Percentiles rank a stretch among this genome's conserved stretches.
phyloP scores from a whole-genome alignment of 1,284 basidiomycete genomes.

The Trametes pubescens region DNA sequence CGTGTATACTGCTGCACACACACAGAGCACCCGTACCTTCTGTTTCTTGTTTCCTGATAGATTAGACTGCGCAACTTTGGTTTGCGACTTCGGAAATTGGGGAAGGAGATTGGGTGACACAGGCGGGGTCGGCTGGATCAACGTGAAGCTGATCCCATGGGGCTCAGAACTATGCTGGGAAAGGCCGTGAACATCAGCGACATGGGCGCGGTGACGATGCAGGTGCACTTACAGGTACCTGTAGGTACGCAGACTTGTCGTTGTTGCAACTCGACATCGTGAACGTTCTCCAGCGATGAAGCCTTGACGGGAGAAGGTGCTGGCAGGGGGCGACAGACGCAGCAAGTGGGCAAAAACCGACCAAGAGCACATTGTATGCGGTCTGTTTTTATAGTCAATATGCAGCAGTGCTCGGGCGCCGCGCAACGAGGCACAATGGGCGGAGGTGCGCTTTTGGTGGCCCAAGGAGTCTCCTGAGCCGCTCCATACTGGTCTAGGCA shows the following conservation, averaged over 20 bases:
- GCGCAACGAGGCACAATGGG: conserved; percentile 17
- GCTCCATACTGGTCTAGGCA: background rate
- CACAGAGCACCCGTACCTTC: conserved; percentile 2
- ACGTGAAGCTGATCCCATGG: conserved; percentile 29
- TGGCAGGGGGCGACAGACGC: background rate
- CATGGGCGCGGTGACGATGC: no score
- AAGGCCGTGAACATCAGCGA: background rate
- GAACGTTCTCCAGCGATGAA: background rate
- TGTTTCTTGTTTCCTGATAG: background rate
- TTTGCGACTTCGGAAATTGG: conserved; percentile 11
- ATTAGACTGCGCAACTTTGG: conserved; percentile 1
- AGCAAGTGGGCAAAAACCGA: background rate
- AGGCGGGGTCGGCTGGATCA: conserved; percentile 24
- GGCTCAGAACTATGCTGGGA: conserved; percentile 21
- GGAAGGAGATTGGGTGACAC: conserved; percentile 16
- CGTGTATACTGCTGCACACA: no score
- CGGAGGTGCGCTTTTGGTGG: background rate
- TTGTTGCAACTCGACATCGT: conserved; percentile 15
- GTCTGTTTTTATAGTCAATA: conserved; percentile 1
- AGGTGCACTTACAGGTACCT: conserved; percentile 6
- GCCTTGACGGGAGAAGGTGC: background rate
- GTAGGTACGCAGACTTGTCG: background rate
- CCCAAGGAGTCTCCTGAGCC: background rate
- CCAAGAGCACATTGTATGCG: background rate
- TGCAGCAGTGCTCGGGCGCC: background rate